Conservation (phyloP, 148 eudicot species). For the Spergularia bocconei region DNA sequence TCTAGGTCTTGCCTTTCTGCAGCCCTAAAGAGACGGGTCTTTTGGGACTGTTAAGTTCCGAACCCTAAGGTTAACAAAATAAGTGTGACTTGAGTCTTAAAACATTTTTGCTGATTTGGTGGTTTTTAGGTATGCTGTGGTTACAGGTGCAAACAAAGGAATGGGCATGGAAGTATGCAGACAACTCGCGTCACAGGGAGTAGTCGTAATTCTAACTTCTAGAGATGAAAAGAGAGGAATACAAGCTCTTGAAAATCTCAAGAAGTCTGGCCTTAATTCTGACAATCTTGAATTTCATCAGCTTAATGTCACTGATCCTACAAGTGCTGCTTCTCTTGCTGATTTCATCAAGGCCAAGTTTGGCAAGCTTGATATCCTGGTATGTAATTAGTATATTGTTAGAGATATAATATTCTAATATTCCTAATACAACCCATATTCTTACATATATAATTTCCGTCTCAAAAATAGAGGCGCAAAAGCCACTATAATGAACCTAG, state of each 20-base stretch:
- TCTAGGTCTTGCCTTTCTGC: too few species aligned
- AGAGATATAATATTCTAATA: too few species aligned
- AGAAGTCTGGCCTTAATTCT: slow-evolving; percentile 18
- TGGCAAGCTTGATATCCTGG: slow-evolving; percentile 63
- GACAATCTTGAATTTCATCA: slow-evolving; percentile 39
- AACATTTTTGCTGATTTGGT: too few species aligned
- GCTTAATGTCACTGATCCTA: slow-evolving; percentile 41
- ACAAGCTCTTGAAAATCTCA: slow-evolving; percentile 32
- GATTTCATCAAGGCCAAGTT: slow-evolving; percentile 39
- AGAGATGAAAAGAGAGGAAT: slow-evolving; percentile 45
- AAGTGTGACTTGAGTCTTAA: too few species aligned
- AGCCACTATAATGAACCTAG: too few species aligned
- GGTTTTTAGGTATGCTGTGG: slow-evolving; percentile 47
- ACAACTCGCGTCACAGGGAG: slow-evolving; percentile 44
- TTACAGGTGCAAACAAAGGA: slow-evolving; percentile 47
- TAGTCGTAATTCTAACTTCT: slow-evolving; percentile 41
- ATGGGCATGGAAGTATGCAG: slow-evolving; percentile 53
- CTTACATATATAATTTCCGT: too few species aligned
- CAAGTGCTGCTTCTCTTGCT: slow-evolving; percentile 38
- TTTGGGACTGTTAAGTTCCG: too few species aligned
- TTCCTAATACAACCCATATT: too few species aligned
- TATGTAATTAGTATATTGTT: slow-evolving; percentile 15
- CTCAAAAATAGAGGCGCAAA: too few species aligned
- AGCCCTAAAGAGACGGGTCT: too few species aligned
- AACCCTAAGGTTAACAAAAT: too few species aligned